These are phyloP conservation scores for Cucumis cinereus DNA, from an alignment of 306 rosid species.

Conservation along the genomic window DNA sequence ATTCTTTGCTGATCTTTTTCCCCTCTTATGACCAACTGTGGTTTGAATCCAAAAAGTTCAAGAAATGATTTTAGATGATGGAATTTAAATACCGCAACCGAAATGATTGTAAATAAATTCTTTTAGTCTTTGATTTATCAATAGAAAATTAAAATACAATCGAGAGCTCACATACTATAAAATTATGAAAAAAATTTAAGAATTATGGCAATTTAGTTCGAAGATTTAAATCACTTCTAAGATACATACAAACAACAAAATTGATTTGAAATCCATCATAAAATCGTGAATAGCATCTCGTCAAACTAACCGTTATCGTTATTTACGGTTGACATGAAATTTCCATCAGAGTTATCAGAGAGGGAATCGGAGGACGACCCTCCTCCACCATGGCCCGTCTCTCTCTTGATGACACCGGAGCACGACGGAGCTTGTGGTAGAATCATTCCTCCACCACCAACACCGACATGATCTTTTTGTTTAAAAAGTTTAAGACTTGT, in stretches of 20 bases:
- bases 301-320: not conserved
- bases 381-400: not conserved
- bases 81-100: no score
- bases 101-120: no score
- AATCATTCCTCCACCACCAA: not conserved
- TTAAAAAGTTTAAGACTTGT: not conserved
- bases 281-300: no score
- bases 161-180: no score
- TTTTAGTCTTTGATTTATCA: no score
- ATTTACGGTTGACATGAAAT: not conserved
- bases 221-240: not conserved
- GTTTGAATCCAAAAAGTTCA: not conserved
- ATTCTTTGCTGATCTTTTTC: not conserved
- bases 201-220: no score
- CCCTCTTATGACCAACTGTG: not conserved
- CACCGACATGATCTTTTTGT: not conserved
- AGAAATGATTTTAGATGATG: not conserved
- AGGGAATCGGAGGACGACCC: slow-evolving; percentile 4
- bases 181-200: no score
- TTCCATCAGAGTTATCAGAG: slow-evolving; percentile 2
- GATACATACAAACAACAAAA: not conserved
- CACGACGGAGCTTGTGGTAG: not conserved
- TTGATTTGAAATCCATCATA: not conserved
- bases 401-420: not conserved
- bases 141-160: no score